Percentiles rank a stretch among this genome's conserved stretches.
phyloP scores from a whole-genome alignment of 1,139 yeast genomes.

The Suhomyces bribrorum region DNA sequence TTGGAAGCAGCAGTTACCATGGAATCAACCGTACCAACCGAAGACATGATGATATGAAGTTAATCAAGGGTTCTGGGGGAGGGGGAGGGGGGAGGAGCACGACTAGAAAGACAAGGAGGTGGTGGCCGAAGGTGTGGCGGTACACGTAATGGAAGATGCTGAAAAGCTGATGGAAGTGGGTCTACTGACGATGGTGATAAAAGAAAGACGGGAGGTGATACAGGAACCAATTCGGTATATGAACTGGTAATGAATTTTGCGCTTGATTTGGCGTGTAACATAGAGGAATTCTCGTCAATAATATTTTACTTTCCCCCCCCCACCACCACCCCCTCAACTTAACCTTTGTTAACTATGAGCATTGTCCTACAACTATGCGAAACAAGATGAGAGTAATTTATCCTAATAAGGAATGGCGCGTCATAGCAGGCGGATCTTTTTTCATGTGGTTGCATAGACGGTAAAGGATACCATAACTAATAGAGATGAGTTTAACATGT shows the following conservation, averaged over 20 bases:
- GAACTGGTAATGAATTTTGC: neutral
- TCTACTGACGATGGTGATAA: neutral
- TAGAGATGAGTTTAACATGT: too few relatives aligned
- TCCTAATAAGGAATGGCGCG: conserved; percentile 4
- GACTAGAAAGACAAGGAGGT: neutral
- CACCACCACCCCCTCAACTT: too few relatives aligned
- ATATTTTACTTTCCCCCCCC: too few relatives aligned
- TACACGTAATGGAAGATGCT: too few relatives aligned
- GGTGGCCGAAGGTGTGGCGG: neutral
- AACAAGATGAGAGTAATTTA: neutral
- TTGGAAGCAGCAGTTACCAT: conserved; percentile 16
- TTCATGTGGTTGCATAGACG: conserved; percentile 2
- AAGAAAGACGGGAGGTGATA: neutral
- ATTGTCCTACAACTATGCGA: conserved; percentile 7
- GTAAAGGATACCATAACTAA: too few relatives aligned
- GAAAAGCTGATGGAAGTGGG: too few relatives aligned
- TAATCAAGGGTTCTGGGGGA: neutral
- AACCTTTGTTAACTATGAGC: conserved; percentile 3
- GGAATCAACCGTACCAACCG: conserved; percentile 17
- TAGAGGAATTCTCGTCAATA: conserved; percentile 9
- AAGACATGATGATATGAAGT: conserved; percentile 9
- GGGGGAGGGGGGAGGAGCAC: neutral
- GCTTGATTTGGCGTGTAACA: conserved; percentile 9
- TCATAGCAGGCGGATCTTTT: conserved; percentile 1
- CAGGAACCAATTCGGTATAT: neutral